Evolutionary conservation across 2,329 filamentous ascomycete genomes (phyloP), one percentile per base, ranked within the genome.

Genomic region (Phyllachora maydis): DNA sequence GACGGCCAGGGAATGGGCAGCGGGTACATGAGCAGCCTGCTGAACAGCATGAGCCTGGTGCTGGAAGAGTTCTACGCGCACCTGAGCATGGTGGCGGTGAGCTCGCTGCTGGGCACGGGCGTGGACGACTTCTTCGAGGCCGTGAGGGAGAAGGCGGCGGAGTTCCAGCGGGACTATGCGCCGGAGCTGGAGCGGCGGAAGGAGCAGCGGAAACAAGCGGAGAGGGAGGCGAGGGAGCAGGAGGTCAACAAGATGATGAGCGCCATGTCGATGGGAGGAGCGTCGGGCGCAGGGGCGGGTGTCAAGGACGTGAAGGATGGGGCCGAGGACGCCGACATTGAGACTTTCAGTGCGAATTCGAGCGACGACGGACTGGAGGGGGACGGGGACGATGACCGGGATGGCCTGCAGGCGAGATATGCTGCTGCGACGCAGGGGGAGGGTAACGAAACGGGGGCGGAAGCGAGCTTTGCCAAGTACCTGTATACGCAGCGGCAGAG

Each of bases 11-110:
- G 66, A 8, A 66, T 71, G 4, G 82, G 82, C 8, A 88, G 74
- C 35, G 88, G 88, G 9, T 98, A 98, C 52, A 95, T 98, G 88
- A 75, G 78, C 26, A 90, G 77, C 34, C 52, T 95, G 26, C 60
- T 98, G 24, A 95, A 93, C 57, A 92, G 81, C 40, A 98, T 98
- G 88, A 92, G 81, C 41, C 56, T 95, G 30, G 81, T 98, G 63
- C 57, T 98, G 16, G 88, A 98, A 40, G 88, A 98, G 45, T 98
- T 98, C 42, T 98, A 98, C 48, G 72, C 79, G 18, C 82, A 95
- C 41, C 56, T 98, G 16, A 90, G 69, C 40, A 78, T 98, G 6
- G 85, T 98, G 0, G 82, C 75, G 0, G 90, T 98, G 8, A 91
- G 79, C 35, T 77, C 82, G 6, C 85, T 92, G 66, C 79, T 85